Evolutionary conservation across 116 monocot species (phyloP).

Genomic region (Posidonia oceanica): DNA sequence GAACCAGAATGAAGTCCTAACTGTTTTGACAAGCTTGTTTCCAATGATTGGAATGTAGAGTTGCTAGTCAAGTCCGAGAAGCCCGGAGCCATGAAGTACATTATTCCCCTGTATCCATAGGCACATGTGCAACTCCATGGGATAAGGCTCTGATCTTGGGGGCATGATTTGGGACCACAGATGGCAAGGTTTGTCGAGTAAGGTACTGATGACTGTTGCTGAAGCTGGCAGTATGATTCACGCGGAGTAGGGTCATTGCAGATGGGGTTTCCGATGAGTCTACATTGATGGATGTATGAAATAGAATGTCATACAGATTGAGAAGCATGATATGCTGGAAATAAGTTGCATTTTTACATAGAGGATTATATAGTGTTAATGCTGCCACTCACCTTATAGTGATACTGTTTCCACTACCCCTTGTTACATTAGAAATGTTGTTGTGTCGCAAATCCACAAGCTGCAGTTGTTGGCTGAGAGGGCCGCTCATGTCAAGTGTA

Average conservation of each 20-base stretch:
- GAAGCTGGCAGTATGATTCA: conserved; percentile 35
- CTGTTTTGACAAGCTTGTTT: conserved; percentile 28
- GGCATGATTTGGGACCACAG: conserved; percentile 34
- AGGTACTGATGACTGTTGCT: conserved; percentile 4
- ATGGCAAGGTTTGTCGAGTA: conserved; percentile 41
- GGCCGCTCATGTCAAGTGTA: conserved; percentile 37
- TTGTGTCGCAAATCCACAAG: conserved; percentile 58
- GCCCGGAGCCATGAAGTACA: conserved; percentile 62
- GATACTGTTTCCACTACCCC: conserved; percentile 18
- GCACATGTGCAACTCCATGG: conserved; percentile 33
- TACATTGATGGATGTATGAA: conserved; percentile 13
- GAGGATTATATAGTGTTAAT: not conserved
- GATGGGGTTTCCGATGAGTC: conserved; percentile 68
- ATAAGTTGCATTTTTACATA: not conserved
- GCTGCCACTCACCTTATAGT: conserved; percentile 42
- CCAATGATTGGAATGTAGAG: conserved; percentile 36
- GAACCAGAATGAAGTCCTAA: conserved; percentile 29
- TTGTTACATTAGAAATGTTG: conserved; percentile 13
- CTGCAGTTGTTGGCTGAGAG: conserved; percentile 35
- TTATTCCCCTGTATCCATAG: conserved; percentile 49
- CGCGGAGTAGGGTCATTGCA: conserved; percentile 21
- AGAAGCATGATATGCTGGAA: not conserved
- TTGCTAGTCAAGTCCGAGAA: conserved; percentile 51
- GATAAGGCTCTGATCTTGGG: conserved; percentile 16
- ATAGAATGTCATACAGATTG: too few species aligned